Base-by-base conservation (phyloP, 129 eudicot genomes). In the Gnaphalium uliginosum region DNA sequence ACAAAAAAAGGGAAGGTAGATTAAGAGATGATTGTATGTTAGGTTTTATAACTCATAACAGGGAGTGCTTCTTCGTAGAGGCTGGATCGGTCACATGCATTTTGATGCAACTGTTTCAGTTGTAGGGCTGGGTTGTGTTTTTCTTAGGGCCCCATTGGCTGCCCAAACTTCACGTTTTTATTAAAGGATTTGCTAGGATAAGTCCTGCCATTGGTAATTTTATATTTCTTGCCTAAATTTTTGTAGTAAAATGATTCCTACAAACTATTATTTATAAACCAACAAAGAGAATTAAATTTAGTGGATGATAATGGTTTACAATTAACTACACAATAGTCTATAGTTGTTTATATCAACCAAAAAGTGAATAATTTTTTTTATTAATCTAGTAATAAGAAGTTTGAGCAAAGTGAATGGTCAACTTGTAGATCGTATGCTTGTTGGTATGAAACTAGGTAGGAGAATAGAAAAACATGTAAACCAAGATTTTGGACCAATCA, bases 81-180 rank as follows among this genome's bases (percentile, higher is more conserved):
- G n/a, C n/a, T n/a, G n/a, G n/a, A 65, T 71, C 64, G 83, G 68
- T 72, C 73, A 79, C 83, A 26, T 72, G 78, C 74, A 72, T 65
- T 60, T 63, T 71, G 69, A 63, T 48, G 65, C 72, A 71, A 71
- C 58, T 71, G 27, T 59, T 35, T 73, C 77, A 79, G 81, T 79
- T 79, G 83, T 79, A 79, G 62, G 78, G 68, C 50, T 51, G 32
- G 63, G 51, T 59, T 35, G 19, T 71, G 43, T 24, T 53, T 56
- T 62, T 0, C 18, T 62, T 15, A 6, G 37, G 83, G 74, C 11
- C 83, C 62, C 53, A 77, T 77, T 67, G 50, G 17, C 60, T 77
- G 30, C 9, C 27, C 62, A 61, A 58, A 51, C 68, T 22, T 43
- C 14, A 58, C 59, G 59, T 67, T 69, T 53, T 56, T 32, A 53